Conservation (phyloP, 306 rosid genomes). For the Rubus idaeus region DNA sequence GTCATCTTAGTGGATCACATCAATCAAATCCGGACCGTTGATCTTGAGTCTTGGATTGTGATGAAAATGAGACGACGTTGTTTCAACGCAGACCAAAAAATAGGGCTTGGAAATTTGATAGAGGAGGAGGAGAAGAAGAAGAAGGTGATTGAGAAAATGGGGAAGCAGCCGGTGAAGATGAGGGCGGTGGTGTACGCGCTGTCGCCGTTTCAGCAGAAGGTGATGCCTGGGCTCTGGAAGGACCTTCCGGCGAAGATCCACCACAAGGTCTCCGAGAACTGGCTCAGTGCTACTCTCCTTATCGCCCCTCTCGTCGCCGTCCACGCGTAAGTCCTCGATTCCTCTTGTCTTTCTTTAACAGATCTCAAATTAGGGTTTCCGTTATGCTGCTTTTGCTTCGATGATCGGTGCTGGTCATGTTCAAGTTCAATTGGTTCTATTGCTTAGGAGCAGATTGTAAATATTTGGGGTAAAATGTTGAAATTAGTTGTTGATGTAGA, state of each 20-base stretch:
- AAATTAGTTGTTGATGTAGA: not conserved
- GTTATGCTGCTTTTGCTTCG: not conserved
- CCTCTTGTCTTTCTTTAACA: not conserved
- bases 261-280: conserved; percentile 88
- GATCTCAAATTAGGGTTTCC: conserved; percentile 12
- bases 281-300: conserved; percentile 75
- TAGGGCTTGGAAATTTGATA: not conserved
- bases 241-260: conserved; percentile 72
- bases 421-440: not conserved
- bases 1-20: not conserved
- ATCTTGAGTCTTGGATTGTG: not conserved
- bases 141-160: conserved; percentile 39
- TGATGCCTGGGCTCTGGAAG: conserved; percentile 79
- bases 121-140: not conserved
- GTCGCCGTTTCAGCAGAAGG: conserved; percentile 93
- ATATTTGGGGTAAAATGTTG: not conserved
- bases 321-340: conserved; percentile 40
- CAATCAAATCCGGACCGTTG: not conserved
- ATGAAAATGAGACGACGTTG: not conserved
- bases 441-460: not conserved
- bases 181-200: conserved; percentile 76
- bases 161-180: conserved; percentile 65
- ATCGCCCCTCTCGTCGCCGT: conserved; percentile 60
- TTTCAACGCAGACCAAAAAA: not conserved
- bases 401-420: no score